Evolutionary conservation across 257 asterid genomes (phyloP), one percentile per base, ranked within the genome.

Genomic region (Vinca minor): DNA sequence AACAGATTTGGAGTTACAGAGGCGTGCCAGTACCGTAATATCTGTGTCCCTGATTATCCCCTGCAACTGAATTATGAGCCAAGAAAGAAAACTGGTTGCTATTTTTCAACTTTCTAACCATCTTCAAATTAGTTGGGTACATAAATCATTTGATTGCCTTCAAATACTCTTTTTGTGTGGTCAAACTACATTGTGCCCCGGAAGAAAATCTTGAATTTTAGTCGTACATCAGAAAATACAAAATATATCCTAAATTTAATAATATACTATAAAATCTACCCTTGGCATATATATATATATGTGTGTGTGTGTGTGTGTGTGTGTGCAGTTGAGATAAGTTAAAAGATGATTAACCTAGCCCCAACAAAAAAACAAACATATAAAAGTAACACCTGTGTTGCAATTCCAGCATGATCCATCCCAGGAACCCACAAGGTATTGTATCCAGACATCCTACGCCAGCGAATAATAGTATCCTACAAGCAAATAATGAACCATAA

Each of bases 361-460:
- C 42, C 42, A 4, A 8, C 42, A 38, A 38, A 38, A 38, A 38
- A 3, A 2, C 38, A 25, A 29, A 46, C 49, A 55, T 15, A 45
- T 53, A 69, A 68, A 61, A 25, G 25, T 57, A 44, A 18, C 61
- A 92, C 98, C 97, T 93, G 98, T 29, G 98, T 93, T 53, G 98
- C 96, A 28, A 93, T 93, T 66, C 98, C 98, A 69, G 98, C 97
- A 74, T 93, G 98, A 75, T 89, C 98, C 82, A 82, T 87, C 52
- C 97, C 94, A 53, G 98, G 98, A 48, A 89, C 94, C 97, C 98
- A 93, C 64, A 87, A 76, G 36, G 94, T 65, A 67, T 93, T 93
- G 84, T 79, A 87, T 58, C 98, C 98, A 63, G 98, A 87, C 98
- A 93, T 93, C 68, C 96, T 81, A 64, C 83, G 84, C 96, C 96